Conservation (phyloP, 2,329 filamentous ascomycete genomes). For the Talaromyces funiculosus region DNA sequence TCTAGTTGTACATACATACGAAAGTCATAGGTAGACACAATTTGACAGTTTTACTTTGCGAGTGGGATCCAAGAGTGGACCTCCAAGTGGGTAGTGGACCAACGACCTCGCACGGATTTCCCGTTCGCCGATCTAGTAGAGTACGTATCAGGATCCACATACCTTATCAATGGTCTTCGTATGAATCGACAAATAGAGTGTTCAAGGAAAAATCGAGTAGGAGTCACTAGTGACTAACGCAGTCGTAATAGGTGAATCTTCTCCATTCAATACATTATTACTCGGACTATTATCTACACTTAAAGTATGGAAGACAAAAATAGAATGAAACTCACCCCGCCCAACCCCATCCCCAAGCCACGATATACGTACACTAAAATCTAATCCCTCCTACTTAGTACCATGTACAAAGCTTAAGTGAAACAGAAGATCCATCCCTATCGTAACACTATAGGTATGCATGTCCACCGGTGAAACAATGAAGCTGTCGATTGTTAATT, state of each 20-base stretch:
- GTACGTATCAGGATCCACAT: too few relatives aligned
- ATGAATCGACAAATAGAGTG: too few relatives aligned
- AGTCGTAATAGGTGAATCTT: too few relatives aligned
- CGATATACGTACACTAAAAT: neutral
- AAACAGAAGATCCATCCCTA: neutral
- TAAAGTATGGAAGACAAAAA: neutral
- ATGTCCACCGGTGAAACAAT: neutral
- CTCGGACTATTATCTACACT: too few relatives aligned
- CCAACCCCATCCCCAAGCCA: neutral
- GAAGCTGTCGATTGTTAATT: neutral
- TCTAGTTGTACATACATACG: neutral
- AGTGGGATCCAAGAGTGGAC: neutral
- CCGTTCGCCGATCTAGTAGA: constrained; percentile 1
- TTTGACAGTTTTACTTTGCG: neutral
- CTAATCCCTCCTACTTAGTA: neutral
- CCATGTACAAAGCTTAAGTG: neutral
- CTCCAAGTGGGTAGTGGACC: neutral
- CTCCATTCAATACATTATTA: too few relatives aligned
- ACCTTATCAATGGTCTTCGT: neutral
- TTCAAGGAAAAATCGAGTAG: too few relatives aligned
- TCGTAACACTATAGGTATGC: neutral
- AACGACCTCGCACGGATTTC: neutral
- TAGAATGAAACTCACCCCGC: neutral
- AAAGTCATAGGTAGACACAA: neutral
- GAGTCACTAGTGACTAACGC: too few relatives aligned